Percentiles rank a stretch among this genome's conserved stretches.
Evolutionary conservation across 2,329 filamentous ascomycete species (phyloP).

Genomic region (Paramyrothecium roridum): DNA sequence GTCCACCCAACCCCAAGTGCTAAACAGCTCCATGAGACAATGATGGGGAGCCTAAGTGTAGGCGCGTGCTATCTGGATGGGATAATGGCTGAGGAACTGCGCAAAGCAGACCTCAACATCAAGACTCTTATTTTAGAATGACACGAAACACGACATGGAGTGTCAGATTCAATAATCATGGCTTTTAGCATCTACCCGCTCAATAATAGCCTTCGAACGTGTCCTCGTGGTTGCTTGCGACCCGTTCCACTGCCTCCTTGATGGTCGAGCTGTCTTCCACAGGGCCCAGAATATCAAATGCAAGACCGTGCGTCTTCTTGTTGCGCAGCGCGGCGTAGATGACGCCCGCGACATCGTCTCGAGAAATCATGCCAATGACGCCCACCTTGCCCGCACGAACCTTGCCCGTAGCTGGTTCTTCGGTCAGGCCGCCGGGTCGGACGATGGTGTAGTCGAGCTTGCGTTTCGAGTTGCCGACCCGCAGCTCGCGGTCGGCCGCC

Average conservation of each 20-base stretch:
- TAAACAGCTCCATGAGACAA: too few relatives aligned
- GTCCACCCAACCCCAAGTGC: too few relatives aligned
- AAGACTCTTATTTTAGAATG: too few relatives aligned
- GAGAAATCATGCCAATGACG: neutral
- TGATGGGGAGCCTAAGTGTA: too few relatives aligned
- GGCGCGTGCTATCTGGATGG: too few relatives aligned
- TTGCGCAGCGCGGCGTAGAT: slow-evolving; percentile 1
- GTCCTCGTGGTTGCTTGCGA: slow-evolving; percentile 1
- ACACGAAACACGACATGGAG: too few relatives aligned
- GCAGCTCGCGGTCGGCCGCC: neutral
- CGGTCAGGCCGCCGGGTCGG: neutral
- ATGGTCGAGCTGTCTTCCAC: neutral
- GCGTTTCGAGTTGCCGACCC: neutral
- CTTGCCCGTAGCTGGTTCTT: neutral
- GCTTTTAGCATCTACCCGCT: neutral
- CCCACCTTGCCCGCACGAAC: neutral
- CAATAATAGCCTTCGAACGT: slow-evolving; percentile 2
- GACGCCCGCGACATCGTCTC: neutral
- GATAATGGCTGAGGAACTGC: too few relatives aligned
- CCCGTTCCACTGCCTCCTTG: neutral
- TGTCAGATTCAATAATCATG: too few relatives aligned
- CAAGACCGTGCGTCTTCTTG: neutral
- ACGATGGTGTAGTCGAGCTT: slow-evolving; percentile 2
- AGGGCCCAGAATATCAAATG: neutral
- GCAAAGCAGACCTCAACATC: too few relatives aligned